Conservation (phyloP, 352 stramenopile genomes). For the Pythium sp. region DNA sequence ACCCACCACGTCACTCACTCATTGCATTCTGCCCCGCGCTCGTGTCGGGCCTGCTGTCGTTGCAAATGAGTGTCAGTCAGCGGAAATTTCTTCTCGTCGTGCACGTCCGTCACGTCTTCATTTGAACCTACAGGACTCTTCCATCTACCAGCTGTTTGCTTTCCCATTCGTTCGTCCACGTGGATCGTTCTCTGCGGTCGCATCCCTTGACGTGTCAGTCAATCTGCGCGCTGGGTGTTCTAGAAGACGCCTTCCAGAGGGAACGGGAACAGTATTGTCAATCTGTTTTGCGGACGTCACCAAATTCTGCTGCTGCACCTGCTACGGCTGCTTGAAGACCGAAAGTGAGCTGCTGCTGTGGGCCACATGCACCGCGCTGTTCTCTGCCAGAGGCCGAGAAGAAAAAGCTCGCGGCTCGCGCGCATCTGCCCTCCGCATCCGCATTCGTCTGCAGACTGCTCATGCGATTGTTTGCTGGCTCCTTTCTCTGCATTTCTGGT, state of each 20-base stretch:
- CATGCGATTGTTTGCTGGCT: neutral
- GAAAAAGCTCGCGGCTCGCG: constrained; percentile 11
- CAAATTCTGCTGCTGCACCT: neutral
- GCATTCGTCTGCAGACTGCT: constrained; percentile 9
- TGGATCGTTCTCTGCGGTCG: constrained; percentile 3
- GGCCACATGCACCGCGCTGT: neutral
- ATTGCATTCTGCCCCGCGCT: neutral
- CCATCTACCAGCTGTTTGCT: neutral
- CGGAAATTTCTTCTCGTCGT: constrained; percentile 4
- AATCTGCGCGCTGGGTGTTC: neutral
- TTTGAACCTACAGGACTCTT: neutral
- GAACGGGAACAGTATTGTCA: neutral
- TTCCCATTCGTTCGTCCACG: neutral
- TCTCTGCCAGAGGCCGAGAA: neutral
- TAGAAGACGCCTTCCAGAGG: neutral
- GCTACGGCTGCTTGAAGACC: neutral
- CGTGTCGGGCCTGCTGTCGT: neutral
- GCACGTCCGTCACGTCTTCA: constrained; percentile 2
- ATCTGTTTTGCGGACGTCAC: neutral
- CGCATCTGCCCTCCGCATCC: neutral
- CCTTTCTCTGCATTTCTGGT: constrained; percentile 12
- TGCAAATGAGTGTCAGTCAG: neutral
- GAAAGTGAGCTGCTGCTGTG: neutral
- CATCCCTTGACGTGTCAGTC: neutral
- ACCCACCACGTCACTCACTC: neutral